Evolutionary conservation across 371 early-diverging fungal species (phyloP).

Genomic region (Amoeboaphelidium occidentale): DNA sequence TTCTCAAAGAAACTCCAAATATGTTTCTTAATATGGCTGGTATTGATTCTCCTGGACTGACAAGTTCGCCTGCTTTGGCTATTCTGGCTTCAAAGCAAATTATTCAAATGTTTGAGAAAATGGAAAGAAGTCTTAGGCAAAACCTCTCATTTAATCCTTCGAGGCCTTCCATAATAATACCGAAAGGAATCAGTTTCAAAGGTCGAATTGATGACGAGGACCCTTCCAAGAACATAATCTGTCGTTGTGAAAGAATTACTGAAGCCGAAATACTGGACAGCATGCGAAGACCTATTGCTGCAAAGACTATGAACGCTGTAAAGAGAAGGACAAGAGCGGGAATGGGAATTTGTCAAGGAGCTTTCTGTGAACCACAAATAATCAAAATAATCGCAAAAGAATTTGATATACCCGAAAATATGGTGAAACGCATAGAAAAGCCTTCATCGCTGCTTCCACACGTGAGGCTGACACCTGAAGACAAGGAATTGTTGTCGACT

Average conservation of each 20-base stretch:
- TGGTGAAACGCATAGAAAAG: slow-evolving; percentile 8
- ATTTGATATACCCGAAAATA: slow-evolving; percentile 6
- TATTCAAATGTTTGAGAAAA: background rate
- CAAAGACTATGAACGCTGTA: slow-evolving; percentile 11
- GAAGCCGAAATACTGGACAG: slow-evolving; percentile 17
- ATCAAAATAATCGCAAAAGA: slow-evolving; percentile 11
- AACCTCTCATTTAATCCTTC: slow-evolving; percentile 10
- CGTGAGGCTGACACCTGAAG: slow-evolving; percentile 12
- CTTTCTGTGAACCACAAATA: slow-evolving; percentile 12
- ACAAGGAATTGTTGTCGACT: slow-evolving; percentile 9
- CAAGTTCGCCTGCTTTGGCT: slow-evolving; percentile 14
- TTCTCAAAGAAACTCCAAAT: slow-evolving; percentile 9
- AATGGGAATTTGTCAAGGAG: slow-evolving; percentile 18
- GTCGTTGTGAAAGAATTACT: slow-evolving; percentile 16
- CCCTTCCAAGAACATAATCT: slow-evolving; percentile 12
- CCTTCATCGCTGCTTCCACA: slow-evolving; percentile 15
- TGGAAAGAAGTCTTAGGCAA: background rate
- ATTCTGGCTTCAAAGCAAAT: slow-evolving; percentile 6
- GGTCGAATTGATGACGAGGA: slow-evolving; percentile 12
- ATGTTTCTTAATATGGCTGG: slow-evolving; percentile 17
- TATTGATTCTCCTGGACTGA: slow-evolving; percentile 18
- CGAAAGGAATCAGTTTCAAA: slow-evolving; percentile 6
- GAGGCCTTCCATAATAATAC: slow-evolving; percentile 9
- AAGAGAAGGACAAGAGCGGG: slow-evolving; percentile 18
- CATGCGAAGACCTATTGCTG: slow-evolving; percentile 13